Evolutionary conservation across 306 rosid species (phyloP).

Genomic region (Pyrus pyrifolia): DNA sequence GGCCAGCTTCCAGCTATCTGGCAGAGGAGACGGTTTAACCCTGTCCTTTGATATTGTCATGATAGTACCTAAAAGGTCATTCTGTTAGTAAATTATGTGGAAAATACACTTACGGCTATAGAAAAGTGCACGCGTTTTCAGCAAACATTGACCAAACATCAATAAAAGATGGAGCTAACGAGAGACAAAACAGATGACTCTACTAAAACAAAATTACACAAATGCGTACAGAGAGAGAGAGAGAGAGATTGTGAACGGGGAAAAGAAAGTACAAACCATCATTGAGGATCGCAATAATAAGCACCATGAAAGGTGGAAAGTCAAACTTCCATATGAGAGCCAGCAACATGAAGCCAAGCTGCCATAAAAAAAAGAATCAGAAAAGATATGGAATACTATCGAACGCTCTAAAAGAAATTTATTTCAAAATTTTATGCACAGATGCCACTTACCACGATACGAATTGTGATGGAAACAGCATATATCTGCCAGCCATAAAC

Average conservation of each 20-base stretch:
- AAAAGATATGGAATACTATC: constrained; percentile 14
- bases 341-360: constrained; percentile 98
- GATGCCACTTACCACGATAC: constrained; percentile 70
- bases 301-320: constrained; percentile 99
- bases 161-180: neutral
- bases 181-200: neutral
- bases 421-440: constrained; percentile 1
- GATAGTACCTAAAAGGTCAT: constrained; percentile 63
- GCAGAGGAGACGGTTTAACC: constrained; percentile 94
- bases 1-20: constrained; percentile 96
- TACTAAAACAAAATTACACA: neutral
- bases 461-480: constrained; percentile 97
- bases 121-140: neutral
- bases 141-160: neutral
- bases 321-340: constrained; percentile 94
- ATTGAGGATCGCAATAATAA: constrained; percentile 88
- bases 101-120: neutral
- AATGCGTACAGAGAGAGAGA: neutral
- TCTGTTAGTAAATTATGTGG: neutral
- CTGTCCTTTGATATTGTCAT: constrained; percentile 98
- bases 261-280: constrained; percentile 65
- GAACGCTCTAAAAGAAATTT: neutral
- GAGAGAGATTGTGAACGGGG: constrained; percentile 2
- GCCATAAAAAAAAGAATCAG: constrained; percentile 28
- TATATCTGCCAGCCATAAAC: constrained; percentile 60